Conservation (phyloP, 208 protist genomes). For the Trypanosoma lewisi region DNA sequence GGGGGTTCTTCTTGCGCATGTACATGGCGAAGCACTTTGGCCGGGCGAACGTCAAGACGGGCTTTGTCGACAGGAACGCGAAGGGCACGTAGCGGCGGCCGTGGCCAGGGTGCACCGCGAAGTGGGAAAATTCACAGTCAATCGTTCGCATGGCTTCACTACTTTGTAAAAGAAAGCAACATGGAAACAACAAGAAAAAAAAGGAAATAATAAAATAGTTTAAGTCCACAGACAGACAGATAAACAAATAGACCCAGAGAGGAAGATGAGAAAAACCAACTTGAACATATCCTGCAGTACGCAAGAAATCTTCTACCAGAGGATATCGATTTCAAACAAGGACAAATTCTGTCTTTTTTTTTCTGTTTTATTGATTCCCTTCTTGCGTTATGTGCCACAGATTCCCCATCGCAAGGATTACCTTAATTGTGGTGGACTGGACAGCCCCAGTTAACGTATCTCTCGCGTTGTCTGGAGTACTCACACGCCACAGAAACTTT, state of each 20-base stretch:
- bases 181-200: slow-evolving; percentile 3
- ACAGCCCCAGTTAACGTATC: not conserved
- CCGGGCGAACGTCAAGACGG: slow-evolving; percentile 90
- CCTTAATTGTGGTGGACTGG: not conserved
- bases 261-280: not conserved
- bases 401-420: not conserved
- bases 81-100: slow-evolving; percentile 92
- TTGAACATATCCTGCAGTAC: not conserved
- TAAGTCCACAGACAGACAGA: no score
- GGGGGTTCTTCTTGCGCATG: slow-evolving; percentile 95
- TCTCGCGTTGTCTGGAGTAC: no score
- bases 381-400: no score
- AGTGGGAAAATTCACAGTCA: slow-evolving; percentile 93
- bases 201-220: slow-evolving; percentile 8
- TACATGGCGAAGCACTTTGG: slow-evolving; percentile 91
- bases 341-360: no score
- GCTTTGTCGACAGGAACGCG: slow-evolving; percentile 93
- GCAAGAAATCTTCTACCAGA: no score
- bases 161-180: slow-evolving; percentile 13
- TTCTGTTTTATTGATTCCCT: no score
- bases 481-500: not conserved
- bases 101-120: slow-evolving; percentile 92
- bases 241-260: slow-evolving; percentile 3
- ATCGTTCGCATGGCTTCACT: slow-evolving; percentile 79
- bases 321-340: not conserved